Base-by-base conservation (phyloP, 2,329 filamentous ascomycete genomes). In the Alternaria novae-zelandiae region DNA sequence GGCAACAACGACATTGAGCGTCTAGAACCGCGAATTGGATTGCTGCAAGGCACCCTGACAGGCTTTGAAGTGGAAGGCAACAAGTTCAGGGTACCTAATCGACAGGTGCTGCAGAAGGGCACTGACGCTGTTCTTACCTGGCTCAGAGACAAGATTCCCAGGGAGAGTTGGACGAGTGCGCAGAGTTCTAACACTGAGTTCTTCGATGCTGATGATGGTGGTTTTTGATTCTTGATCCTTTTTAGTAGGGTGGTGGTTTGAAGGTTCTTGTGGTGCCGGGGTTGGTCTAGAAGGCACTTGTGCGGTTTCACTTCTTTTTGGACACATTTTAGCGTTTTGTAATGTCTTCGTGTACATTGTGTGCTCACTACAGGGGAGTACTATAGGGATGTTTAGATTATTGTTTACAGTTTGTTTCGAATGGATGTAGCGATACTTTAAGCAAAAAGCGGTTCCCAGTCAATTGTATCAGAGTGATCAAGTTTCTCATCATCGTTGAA, bases 1-100 rank as follows among this genome's bases (percentile, higher is more conserved):
- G 89, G 88, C 68, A 94, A 93, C 79, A 98, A 98, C 74, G 91
- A 95, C 54, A 93, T 98, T 66, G 87, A 87, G n/a, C 87, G 88
- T 50, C 82, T 98, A 13, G 92, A 96, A 64, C 91, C 94, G 0
- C 88, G 90, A 8, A 85, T 98, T 11, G 95, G 95, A 0, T 83
- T 97, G 12, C 83, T 97, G 0, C 89, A 90, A 23, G 90, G 89
- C 2, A 84, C 71, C 66, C 88, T 81, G 82, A 91, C 84, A 79
- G 87, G 84, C 57, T 82, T 97, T 10, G 91, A 97, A 51, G 91
- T 97, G 5, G 88, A 87, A 26, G 94, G 94, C 0, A 98, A 98
- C 77, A 86, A 89, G 30, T 98, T 98, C 81, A 86, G 93, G 30
- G 93, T 97, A 30, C 95, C 95, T 0, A 88, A 92, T 60, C 94